Evolutionary conservation across 1,284 basidiomycete species (phyloP).

Genomic region (Pseudozyma hubeiensis): DNA sequence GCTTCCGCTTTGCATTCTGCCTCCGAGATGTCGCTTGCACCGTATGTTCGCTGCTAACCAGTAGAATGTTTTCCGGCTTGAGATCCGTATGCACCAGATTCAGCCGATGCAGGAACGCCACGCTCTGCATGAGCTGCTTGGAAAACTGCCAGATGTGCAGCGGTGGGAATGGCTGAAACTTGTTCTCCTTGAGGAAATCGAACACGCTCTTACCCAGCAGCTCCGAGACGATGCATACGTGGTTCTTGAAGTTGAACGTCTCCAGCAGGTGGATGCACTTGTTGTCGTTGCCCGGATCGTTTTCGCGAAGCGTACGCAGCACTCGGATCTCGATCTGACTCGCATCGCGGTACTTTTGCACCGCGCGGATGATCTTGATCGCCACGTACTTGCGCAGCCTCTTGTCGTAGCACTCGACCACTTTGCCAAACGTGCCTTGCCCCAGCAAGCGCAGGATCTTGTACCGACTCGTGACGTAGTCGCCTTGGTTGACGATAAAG

Average conservation of each 20-base stretch:
- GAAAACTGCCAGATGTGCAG: constrained; percentile 97
- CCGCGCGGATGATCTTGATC: constrained; percentile 88
- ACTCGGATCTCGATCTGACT: constrained; percentile 98
- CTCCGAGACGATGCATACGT: constrained; percentile 97
- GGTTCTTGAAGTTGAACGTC: constrained; percentile 96
- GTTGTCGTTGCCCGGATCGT: constrained; percentile 88
- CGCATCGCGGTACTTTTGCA: constrained; percentile 82
- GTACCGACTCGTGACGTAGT: constrained; percentile 65
- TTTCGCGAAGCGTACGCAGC: constrained; percentile 87
- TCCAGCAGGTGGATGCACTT: constrained; percentile 97
- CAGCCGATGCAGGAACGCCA: constrained; percentile 91
- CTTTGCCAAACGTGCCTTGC: constrained; percentile 99
- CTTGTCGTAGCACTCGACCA: constrained; percentile 91
- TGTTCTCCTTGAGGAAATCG: constrained; percentile 98
- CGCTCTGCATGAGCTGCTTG: constrained; percentile 88
- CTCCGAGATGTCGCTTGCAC: constrained; percentile 53
- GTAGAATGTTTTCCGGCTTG: constrained; percentile 86
- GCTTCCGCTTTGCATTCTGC: constrained; percentile 58
- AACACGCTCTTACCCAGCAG: constrained; percentile 97
- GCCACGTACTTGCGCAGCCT: constrained; percentile 79
- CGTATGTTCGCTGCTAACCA: constrained; percentile 85
- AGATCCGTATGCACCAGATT: constrained; percentile 96
- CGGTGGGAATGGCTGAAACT: constrained; percentile 94
- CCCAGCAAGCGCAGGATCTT: constrained; percentile 87
- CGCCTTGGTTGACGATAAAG: constrained; percentile 68